A percentile compares a stretch with the other conserved stretches of the same genome.
Conservation (phyloP, 768 basidiomycete genomes). For the Tulasnella sp. region DNA sequence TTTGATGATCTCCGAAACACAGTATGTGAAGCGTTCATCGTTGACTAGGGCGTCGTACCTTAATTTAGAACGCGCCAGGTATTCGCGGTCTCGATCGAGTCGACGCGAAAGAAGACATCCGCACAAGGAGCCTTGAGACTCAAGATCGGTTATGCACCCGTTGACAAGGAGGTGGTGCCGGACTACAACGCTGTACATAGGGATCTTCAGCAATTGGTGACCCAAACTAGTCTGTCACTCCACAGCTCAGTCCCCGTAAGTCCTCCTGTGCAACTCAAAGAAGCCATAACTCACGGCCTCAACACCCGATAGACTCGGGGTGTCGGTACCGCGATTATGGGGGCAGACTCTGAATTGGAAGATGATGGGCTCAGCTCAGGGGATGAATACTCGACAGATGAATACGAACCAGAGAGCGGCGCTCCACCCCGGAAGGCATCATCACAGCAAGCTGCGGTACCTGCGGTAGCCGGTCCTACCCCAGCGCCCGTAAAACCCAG, state of each 20-base stretch:
- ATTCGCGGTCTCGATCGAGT: conserved; percentile 34
- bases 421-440: conserved; percentile 11
- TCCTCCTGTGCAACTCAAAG: background rate
- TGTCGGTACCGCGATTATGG: conserved; percentile 51
- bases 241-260: conserved; percentile 70
- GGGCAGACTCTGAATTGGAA: conserved; percentile 42
- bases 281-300: no score
- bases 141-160: conserved; percentile 49
- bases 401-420: conserved; percentile 26
- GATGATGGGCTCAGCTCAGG: conserved; percentile 66
- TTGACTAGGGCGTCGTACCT: background rate
- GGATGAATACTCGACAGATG: conserved; percentile 34
- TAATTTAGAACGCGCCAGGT: conserved; percentile 29
- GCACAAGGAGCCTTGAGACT: conserved; percentile 46
- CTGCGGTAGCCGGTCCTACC: conserved; percentile 11
- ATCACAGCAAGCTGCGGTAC: no score
- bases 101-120: conserved; percentile 37
- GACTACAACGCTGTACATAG: conserved; percentile 50
- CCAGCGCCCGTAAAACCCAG: conserved; percentile 9
- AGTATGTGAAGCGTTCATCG: conserved; percentile 34
- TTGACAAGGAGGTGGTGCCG: conserved; percentile 35
- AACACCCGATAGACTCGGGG: conserved; percentile 61
- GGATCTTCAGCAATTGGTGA: conserved; percentile 51
- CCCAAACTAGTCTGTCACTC: conserved; percentile 41
- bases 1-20: conserved; percentile 59